Percentiles rank a stretch among this genome's conserved stretches.
These are phyloP conservation scores for Penicillium sp. DNA, from an alignment of 2,329 filamentous ascomycete species.

Conservation along the genomic window DNA sequence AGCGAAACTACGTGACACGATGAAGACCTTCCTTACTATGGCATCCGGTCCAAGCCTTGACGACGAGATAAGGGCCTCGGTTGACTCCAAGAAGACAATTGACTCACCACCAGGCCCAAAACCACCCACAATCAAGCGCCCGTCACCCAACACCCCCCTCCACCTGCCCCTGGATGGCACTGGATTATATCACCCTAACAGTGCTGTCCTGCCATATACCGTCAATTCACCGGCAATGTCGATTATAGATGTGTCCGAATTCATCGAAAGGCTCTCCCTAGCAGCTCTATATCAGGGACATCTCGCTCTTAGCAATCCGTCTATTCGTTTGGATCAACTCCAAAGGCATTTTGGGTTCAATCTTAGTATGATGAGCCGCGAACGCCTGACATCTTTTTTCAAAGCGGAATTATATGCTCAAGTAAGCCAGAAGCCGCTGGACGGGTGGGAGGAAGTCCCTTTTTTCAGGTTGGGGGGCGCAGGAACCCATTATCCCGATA, in stretches of 20 bases:
- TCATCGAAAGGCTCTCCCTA: neutral
- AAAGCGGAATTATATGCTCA: neutral
- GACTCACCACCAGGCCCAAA: neutral
- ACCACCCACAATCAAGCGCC: neutral
- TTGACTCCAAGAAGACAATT: neutral
- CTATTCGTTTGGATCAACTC: neutral
- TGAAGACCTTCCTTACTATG: neutral
- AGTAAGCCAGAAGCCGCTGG: neutral
- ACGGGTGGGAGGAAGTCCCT: neutral
- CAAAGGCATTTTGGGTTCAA: neutral
- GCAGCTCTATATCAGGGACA: neutral
- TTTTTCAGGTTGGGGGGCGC: neutral
- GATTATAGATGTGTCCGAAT: neutral
- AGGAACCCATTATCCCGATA: neutral
- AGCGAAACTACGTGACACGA: neutral
- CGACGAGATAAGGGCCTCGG: neutral
- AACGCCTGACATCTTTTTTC: neutral
- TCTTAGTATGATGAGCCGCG: neutral
- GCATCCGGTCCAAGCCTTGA: neutral
- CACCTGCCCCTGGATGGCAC: neutral
- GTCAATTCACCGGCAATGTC: too few species aligned
- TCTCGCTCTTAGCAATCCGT: neutral
- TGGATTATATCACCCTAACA: neutral
- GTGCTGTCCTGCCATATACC: neutral
- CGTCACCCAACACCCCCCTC: neutral